phyloP scores from a whole-genome alignment of 2,329 filamentous ascomycete species.

The Dactylellina drechsleri region DNA sequence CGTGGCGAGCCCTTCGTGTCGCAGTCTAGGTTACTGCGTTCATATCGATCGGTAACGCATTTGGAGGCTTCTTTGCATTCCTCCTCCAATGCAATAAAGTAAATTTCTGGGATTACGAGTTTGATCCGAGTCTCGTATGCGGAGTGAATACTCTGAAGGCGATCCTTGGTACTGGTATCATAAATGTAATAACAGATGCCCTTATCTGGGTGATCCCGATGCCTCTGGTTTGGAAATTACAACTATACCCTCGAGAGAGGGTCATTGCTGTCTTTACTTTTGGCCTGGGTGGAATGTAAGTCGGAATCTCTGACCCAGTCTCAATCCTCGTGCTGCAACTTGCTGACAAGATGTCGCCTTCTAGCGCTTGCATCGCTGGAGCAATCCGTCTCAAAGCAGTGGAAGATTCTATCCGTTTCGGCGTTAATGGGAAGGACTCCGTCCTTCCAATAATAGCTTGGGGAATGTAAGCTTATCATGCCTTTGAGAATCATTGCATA shows the following conservation, averaged over 20 bases:
- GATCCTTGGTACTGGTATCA: slow-evolving; percentile 38
- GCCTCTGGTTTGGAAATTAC: slow-evolving; percentile 41
- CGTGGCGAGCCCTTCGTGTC: slow-evolving; percentile 23
- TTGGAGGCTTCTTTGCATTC: slow-evolving; percentile 40
- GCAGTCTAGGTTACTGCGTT: slow-evolving; percentile 33
- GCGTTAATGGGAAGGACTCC: slow-evolving; percentile 35
- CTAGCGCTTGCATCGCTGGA: slow-evolving; percentile 37
- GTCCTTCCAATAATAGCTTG: slow-evolving; percentile 45
- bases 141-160: slow-evolving; percentile 32
- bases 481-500: neutral
- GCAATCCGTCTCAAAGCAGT: slow-evolving; percentile 34
- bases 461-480: slow-evolving; percentile 25
- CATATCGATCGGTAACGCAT: slow-evolving; percentile 24
- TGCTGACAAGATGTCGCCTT: neutral
- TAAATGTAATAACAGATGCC: slow-evolving; percentile 42
- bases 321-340: neutral
- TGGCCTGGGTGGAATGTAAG: slow-evolving; percentile 42
- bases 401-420: slow-evolving; percentile 32
- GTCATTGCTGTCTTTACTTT: slow-evolving; percentile 35
- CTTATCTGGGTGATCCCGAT: slow-evolving; percentile 45
- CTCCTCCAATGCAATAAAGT: slow-evolving; percentile 30
- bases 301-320: neutral
- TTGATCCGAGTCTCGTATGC: slow-evolving; percentile 23
- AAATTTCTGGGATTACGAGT: slow-evolving; percentile 38
- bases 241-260: slow-evolving; percentile 37